phyloP scores from a whole-genome alignment of 306 rosid genomes.

The Castanopsis chinensis region DNA sequence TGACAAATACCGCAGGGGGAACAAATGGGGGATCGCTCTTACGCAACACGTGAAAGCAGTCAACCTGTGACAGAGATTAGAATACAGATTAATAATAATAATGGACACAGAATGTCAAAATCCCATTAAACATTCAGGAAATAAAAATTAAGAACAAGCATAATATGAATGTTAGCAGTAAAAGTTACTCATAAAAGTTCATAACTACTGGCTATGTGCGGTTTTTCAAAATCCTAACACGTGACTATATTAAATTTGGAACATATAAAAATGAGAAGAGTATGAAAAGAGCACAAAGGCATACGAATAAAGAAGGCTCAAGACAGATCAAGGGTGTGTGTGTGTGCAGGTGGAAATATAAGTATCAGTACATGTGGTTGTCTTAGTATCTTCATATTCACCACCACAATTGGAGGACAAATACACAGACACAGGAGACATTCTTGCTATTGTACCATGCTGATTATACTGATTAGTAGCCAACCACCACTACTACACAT shows the following conservation, averaged over 20 bases:
- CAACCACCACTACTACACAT: neutral
- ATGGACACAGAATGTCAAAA: conserved; percentile 5
- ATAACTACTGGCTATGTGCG: neutral
- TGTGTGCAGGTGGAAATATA: neutral
- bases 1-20: conserved; percentile 79
- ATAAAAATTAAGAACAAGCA: neutral
- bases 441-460: neutral
- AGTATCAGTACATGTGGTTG: neutral
- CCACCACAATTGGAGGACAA: neutral
- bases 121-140: neutral
- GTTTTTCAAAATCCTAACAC: neutral
- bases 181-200: neutral
- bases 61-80: conserved; percentile 57
- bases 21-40: conserved; percentile 96
- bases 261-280: neutral
- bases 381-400: neutral
- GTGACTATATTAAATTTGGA: neutral
- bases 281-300: neutral
- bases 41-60: conserved; percentile 94
- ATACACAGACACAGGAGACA: neutral
- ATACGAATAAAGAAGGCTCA: neutral
- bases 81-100: conserved; percentile 6
- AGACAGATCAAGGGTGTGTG: neutral
- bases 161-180: neutral
- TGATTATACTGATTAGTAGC: neutral